Conservation (phyloP, 352 stramenopile genomes). For the Phytophthora chlamydospora region DNA sequence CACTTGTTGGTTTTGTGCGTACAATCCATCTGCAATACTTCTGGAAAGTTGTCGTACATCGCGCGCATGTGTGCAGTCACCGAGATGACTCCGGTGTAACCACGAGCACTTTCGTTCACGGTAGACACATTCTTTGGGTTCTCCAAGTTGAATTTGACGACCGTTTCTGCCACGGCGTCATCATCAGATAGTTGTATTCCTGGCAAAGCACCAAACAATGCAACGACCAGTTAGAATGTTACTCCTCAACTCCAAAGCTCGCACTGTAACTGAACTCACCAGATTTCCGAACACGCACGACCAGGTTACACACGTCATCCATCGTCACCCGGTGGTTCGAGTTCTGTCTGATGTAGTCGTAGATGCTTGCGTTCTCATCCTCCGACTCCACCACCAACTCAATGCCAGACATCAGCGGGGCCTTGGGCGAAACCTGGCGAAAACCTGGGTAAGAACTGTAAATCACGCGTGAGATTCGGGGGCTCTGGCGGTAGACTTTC, state of each 20-base stretch:
- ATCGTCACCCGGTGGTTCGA: not conserved
- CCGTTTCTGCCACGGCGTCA: not conserved
- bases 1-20: slow-evolving; percentile 6
- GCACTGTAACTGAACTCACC: too few relatives aligned
- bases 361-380: not conserved
- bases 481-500: too few relatives aligned
- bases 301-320: not conserved
- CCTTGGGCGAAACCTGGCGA: too few relatives aligned
- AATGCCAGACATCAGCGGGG: too few relatives aligned
- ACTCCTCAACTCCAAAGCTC: not conserved
- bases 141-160: not conserved
- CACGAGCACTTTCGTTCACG: not conserved
- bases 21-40: slow-evolving; percentile 1
- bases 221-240: not conserved
- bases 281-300: not conserved
- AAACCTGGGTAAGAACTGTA: too few relatives aligned
- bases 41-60: not conserved
- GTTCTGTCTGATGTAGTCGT: not conserved
- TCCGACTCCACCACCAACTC: not conserved
- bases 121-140: not conserved
- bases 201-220: not conserved
- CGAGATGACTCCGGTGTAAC: not conserved
- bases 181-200: not conserved
- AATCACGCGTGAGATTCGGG: too few relatives aligned
- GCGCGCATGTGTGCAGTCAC: slow-evolving; percentile 1